Evolutionary conservation across 2,329 filamentous ascomycete genomes (phyloP).

Genomic region (Penicillium sp.): DNA sequence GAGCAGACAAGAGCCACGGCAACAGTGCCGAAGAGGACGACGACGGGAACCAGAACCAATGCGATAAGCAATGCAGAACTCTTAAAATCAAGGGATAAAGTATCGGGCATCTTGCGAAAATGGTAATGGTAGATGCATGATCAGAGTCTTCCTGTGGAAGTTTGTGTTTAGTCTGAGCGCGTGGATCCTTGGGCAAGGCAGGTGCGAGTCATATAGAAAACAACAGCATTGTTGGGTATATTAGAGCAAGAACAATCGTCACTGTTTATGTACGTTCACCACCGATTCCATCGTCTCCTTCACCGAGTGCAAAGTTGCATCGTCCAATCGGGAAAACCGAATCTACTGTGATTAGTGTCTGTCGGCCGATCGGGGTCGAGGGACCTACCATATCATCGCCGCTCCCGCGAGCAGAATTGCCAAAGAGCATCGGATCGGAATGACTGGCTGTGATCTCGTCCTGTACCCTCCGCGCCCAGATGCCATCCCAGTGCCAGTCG

Average conservation of each 20-base stretch:
- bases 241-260: constrained; percentile 16
- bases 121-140: constrained; percentile 8
- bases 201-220: constrained; percentile 1
- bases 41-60: constrained; percentile 46
- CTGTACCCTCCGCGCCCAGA: constrained; percentile 86
- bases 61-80: constrained; percentile 40
- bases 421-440: constrained; percentile 74
- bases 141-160: neutral
- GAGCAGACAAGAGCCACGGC: constrained; percentile 38
- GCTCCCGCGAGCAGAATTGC: constrained; percentile 50
- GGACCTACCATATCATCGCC: constrained; percentile 64
- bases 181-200: neutral
- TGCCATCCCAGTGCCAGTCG: constrained; percentile 96
- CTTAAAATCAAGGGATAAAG: constrained; percentile 29
- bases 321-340: constrained; percentile 38
- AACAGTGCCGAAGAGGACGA: constrained; percentile 39
- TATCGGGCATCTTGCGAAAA: constrained; percentile 27
- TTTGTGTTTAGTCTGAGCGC: neutral
- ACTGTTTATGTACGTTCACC: constrained; percentile 23
- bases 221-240: constrained; percentile 22
- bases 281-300: constrained; percentile 36
- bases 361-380: neutral
- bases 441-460: constrained; percentile 71
- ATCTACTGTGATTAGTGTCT: constrained; percentile 29
- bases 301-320: constrained; percentile 28